A percentile compares a stretch with the other conserved stretches of the same genome.
Conservation (phyloP, 805 yeast species). For the Sporopachydermia lactativora region DNA sequence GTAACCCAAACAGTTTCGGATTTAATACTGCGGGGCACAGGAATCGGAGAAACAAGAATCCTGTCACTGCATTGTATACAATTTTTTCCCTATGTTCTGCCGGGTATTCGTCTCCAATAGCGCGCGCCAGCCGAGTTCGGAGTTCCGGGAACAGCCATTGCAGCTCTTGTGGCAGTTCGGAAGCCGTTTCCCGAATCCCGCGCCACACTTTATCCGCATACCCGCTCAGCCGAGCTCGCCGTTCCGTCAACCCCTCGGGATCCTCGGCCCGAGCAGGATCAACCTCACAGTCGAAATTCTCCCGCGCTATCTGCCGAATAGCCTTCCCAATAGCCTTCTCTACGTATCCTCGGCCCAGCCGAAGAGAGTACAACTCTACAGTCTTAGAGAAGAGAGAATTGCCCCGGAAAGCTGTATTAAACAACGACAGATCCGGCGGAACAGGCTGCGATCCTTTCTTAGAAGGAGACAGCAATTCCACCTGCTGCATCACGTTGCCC, state of each 20-base stretch:
- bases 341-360: slow-evolving; percentile 70
- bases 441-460: background rate
- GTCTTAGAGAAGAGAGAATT: slow-evolving; percentile 73
- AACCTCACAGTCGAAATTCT: slow-evolving; percentile 52
- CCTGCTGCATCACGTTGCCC: background rate
- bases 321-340: slow-evolving; percentile 62
- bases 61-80: slow-evolving; percentile 62
- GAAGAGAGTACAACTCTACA: slow-evolving; percentile 58
- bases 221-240: slow-evolving; percentile 32
- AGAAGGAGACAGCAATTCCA: background rate
- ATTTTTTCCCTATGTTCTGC: slow-evolving; percentile 35
- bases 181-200: slow-evolving; percentile 46
- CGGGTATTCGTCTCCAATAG: slow-evolving; percentile 28
- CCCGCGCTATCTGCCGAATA: slow-evolving; percentile 35
- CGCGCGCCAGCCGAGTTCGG: slow-evolving; percentile 40
- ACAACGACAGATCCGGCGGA: slow-evolving; percentile 18
- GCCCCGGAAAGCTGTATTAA: slow-evolving; percentile 67
- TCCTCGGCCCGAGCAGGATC: slow-evolving; percentile 53
- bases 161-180: slow-evolving; percentile 59
- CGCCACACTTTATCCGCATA: slow-evolving; percentile 48
- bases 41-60: slow-evolving; percentile 72
- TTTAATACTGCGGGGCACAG: slow-evolving; percentile 89
- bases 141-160: slow-evolving; percentile 49
- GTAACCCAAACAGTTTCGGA: slow-evolving; percentile 71
- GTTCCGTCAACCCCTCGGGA: slow-evolving; percentile 28